Evolutionary conservation across 1,284 basidiomycete species (phyloP).

Genomic region (Malassezia yamatoensis): DNA sequence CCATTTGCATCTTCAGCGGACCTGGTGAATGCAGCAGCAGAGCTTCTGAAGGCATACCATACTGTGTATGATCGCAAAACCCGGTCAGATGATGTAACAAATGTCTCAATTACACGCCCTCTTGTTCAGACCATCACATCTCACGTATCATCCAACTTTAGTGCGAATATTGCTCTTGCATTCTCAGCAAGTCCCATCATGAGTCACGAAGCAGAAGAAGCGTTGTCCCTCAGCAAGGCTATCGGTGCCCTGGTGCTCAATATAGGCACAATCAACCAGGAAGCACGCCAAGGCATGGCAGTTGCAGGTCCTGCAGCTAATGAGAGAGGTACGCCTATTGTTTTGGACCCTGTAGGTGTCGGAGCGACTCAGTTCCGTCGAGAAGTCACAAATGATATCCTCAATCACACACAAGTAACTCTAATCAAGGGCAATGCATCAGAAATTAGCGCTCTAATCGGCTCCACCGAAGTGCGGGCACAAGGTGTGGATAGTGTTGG

Average conservation of each 20-base stretch:
- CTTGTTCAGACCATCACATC: conserved; percentile 66
- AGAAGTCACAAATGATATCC: conserved; percentile 57
- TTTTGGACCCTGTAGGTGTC: conserved; percentile 89
- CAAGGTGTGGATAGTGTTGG: conserved; percentile 76
- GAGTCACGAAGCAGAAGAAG: conserved; percentile 59
- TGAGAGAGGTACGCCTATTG: conserved; percentile 54
- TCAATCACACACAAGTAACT: conserved; percentile 75
- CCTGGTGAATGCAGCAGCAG: neutral
- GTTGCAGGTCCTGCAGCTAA: conserved; percentile 57
- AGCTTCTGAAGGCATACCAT: neutral
- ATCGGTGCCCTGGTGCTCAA: conserved; percentile 71
- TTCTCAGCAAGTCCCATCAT: conserved; percentile 86
- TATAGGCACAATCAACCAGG: conserved; percentile 69
- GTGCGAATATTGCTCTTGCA: conserved; percentile 80
- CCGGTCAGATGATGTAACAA: conserved; percentile 15
- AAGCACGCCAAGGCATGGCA: conserved; percentile 63
- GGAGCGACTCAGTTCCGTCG: conserved; percentile 70
- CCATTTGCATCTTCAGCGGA: neutral
- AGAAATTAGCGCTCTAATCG: conserved; percentile 69
- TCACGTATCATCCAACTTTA: conserved; percentile 77
- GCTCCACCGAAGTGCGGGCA: conserved; percentile 61
- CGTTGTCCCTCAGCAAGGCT: conserved; percentile 64
- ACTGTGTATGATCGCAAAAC: neutral
- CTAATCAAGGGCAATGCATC: conserved; percentile 93
- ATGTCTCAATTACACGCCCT: conserved; percentile 19